phyloP scores from a whole-genome alignment of 306 rosid species.

The Luffa acutangula region DNA sequence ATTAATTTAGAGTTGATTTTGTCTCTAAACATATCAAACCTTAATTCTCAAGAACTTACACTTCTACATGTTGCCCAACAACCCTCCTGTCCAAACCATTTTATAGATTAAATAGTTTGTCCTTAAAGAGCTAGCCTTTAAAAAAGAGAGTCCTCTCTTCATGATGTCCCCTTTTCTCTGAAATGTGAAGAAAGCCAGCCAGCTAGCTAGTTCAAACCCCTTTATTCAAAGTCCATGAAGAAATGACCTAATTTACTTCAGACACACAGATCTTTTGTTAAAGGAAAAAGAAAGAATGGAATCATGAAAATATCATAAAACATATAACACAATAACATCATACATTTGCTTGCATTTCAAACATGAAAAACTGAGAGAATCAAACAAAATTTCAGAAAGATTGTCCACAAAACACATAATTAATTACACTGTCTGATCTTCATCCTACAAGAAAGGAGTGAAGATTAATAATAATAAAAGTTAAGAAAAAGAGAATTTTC shows the following conservation, averaged over 20 bases:
- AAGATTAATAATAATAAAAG: conserved; percentile 6
- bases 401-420: not conserved
- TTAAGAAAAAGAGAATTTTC: not conserved
- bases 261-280: not conserved
- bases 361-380: not conserved
- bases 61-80: not conserved
- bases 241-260: not conserved
- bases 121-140: not conserved
- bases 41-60: not conserved
- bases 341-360: not conserved
- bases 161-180: not conserved
- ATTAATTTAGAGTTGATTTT: not conserved
- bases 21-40: not conserved
- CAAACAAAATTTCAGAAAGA: not conserved
- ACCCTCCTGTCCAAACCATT: not conserved
- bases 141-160: not conserved
- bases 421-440: conserved; percentile 3
- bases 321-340: not conserved
- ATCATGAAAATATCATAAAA: not conserved
- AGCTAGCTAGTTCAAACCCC: not conserved
- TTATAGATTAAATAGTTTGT: not conserved
- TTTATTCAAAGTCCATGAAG: not conserved
- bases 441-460: not conserved
- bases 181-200: not conserved
- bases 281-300: not conserved